A percentile compares a stretch with the other conserved stretches of the same genome.
phyloP scores from a whole-genome alignment of 176 grass and related monocot genomes.

The Lolium multiflorum region DNA sequence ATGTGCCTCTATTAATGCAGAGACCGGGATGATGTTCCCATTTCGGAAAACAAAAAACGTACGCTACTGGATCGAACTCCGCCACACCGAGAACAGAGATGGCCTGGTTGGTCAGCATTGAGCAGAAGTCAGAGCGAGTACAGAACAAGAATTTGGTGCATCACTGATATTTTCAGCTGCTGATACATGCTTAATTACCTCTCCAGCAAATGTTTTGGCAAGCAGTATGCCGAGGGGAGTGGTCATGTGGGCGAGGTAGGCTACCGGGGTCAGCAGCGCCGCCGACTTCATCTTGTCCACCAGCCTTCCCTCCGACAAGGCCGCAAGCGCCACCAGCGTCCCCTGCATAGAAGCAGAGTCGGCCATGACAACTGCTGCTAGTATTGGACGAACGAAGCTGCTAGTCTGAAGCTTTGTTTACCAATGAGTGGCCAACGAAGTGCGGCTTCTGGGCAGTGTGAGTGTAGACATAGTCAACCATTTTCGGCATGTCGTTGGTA shows the following conservation, averaged over 20 bases:
- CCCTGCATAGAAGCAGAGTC: slow-evolving; percentile 54
- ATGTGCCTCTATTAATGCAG: too few relatives aligned
- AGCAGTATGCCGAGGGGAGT: slow-evolving; percentile 63
- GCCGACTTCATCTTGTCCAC: slow-evolving; percentile 76
- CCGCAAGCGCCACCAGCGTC: slow-evolving; percentile 72
- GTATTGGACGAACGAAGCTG: background rate
- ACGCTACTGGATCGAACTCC: slow-evolving; percentile 79
- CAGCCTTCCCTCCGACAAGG: slow-evolving; percentile 75
- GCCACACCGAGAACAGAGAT: slow-evolving; percentile 56
- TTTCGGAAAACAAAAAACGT: background rate
- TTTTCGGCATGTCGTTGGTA: slow-evolving; percentile 69
- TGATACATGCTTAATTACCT: slow-evolving; percentile 34
- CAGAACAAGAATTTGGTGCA: background rate
- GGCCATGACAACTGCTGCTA: background rate
- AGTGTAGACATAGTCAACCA: slow-evolving; percentile 54
- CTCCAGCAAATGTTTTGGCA: slow-evolving; percentile 68
- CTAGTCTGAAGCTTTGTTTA: background rate
- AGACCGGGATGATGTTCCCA: too few relatives aligned
- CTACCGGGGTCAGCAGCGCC: slow-evolving; percentile 78
- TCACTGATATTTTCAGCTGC: background rate
- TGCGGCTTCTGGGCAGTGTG: slow-evolving; percentile 75
- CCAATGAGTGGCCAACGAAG: slow-evolving; percentile 92
- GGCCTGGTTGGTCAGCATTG: slow-evolving; percentile 33
- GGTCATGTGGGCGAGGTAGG: slow-evolving; percentile 80
- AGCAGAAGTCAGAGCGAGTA: background rate